Percentiles rank a stretch among this genome's conserved stretches.
phyloP scores from a whole-genome alignment of 208 protist genomes.

The Leishmania lainsoni region DNA sequence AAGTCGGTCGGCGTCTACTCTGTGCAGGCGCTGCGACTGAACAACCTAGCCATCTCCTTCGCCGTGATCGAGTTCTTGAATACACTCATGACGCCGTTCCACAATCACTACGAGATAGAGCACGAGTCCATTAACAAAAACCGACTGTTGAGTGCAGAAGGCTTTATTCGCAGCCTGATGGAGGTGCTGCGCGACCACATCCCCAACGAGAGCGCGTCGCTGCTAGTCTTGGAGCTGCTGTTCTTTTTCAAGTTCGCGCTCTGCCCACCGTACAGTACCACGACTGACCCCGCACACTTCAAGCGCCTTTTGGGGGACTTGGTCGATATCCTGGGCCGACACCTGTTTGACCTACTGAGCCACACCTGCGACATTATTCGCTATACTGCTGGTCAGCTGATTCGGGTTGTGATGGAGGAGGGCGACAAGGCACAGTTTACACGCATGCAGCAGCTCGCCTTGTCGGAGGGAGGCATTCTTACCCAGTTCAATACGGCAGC shows the following conservation, averaged over 20 bases:
- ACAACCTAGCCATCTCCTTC: conserved; percentile 70
- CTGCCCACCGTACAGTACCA: conserved; percentile 91
- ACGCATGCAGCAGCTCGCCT: conserved; percentile 80
- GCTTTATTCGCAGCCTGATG: conserved; percentile 76
- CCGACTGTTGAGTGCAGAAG: conserved; percentile 66
- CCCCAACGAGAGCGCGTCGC: conserved; percentile 66
- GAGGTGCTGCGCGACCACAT: conserved; percentile 74
- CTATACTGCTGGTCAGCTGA: conserved; percentile 87
- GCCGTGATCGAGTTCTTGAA: conserved; percentile 89
- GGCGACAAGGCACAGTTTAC: conserved; percentile 80
- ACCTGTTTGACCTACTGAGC: conserved; percentile 78
- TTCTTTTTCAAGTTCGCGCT: conserved; percentile 92
- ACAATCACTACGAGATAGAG: conserved; percentile 91
- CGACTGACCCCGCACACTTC: conserved; percentile 81
- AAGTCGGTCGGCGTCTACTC: conserved; percentile 54
- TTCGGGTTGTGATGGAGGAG: conserved; percentile 92
- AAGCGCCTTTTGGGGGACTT: conserved; percentile 61
- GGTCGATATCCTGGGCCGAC: conserved; percentile 64
- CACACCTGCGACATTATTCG: conserved; percentile 83
- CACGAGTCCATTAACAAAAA: conserved; percentile 92
- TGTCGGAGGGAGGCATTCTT: conserved; percentile 88
- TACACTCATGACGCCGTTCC: conserved; percentile 93
- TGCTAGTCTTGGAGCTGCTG: conserved; percentile 82
- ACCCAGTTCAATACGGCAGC: conserved; percentile 85
- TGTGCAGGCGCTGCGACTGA: conserved; percentile 66